A percentile compares a stretch with the other conserved stretches of the same genome.
Evolutionary conservation across 2,329 filamentous ascomycete genomes (phyloP).

Genomic region (Claviceps pazoutovae): DNA sequence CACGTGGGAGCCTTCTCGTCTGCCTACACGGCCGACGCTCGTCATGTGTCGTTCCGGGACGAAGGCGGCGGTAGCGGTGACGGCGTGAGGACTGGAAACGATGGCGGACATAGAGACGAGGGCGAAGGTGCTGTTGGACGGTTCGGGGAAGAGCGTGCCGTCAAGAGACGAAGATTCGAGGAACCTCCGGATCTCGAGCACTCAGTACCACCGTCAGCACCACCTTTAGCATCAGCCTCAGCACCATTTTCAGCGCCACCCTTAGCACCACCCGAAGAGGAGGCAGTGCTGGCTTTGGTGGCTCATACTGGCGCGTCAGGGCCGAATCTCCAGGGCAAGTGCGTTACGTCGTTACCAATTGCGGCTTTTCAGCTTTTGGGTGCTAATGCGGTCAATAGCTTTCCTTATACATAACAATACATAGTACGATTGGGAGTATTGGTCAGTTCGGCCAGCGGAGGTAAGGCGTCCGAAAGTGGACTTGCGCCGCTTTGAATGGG

Average conservation of each 20-base stretch:
- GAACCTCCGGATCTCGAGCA: slow-evolving; percentile 17
- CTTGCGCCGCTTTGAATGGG: background rate
- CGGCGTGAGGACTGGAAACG: background rate
- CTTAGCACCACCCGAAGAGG: slow-evolving; percentile 26
- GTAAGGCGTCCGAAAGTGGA: background rate
- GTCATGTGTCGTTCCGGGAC: background rate
- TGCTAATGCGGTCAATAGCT: slow-evolving; percentile 1
- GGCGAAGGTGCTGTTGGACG: slow-evolving; percentile 12
- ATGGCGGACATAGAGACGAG: background rate
- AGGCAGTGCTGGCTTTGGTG: slow-evolving; percentile 33
- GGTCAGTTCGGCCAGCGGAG: background rate
- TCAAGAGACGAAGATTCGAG: slow-evolving; percentile 28
- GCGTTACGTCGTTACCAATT: slow-evolving; percentile 11
- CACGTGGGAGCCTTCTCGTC: background rate
- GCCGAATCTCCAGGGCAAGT: slow-evolving; percentile 30
- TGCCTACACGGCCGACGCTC: background rate
- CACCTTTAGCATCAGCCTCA: no score
- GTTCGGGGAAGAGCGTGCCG: slow-evolving; percentile 20
- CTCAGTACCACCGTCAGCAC: slow-evolving; percentile 14
- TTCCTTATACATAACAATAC: slow-evolving; percentile 26
- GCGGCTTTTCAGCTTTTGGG: background rate
- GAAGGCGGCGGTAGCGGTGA: background rate
- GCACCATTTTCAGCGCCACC: no score
- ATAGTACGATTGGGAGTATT: slow-evolving; percentile 10
- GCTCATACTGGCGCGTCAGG: slow-evolving; percentile 25